Evolutionary conservation across 202 grass and related monocot genomes (phyloP), one percentile per base, ranked within the genome.

Genomic region (Brachypodium distachyon): DNA sequence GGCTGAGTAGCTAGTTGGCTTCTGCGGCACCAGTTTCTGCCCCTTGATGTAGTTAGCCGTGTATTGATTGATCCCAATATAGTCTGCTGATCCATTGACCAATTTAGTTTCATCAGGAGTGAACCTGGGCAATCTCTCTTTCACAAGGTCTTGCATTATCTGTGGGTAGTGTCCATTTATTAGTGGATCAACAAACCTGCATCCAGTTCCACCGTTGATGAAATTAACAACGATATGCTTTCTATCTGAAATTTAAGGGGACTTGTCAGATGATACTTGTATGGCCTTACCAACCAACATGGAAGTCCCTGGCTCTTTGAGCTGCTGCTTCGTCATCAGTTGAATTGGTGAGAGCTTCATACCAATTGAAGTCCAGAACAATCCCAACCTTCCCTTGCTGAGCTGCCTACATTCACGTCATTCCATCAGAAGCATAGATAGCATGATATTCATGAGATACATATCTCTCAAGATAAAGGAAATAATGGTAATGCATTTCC

Each of bases 251-350:
- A 29, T 16, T n/a, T n/a, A n/a, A n/a, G n/a, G n/a, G n/a, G 21
- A 18, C 54, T 14, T 25, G 12, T 44, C 18, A 55, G 26, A 87
- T 36, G 53, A 40, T 67, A 40, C 13, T 79, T 47, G 7, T 50
- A 42, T 52, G 36, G 52, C 46, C 77, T 87, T 84, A 93, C 93
- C 93, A 97, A 64, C 93, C 93, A 79, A 97, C 29, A 70, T 93
- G 90, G 79, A 93, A 97, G 82, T 97, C 93, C 58, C 93, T 88
- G 61, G 90, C 85, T 97, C 93, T 93, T 78, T 90, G 87, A 49
- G 87, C 93, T 1, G 93, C 93, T 73, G 75, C 90, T 82, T 75
- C 82, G 55, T 97, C 93, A 18, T 86, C 77, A 74, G 49, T 64
- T 65, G 90, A 88, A 42, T 97, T 80, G 32, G 93, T 88, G 72